These are phyloP conservation scores for Salix exigua DNA, from an alignment of 345 rosid genomes.

Conservation along the genomic window DNA sequence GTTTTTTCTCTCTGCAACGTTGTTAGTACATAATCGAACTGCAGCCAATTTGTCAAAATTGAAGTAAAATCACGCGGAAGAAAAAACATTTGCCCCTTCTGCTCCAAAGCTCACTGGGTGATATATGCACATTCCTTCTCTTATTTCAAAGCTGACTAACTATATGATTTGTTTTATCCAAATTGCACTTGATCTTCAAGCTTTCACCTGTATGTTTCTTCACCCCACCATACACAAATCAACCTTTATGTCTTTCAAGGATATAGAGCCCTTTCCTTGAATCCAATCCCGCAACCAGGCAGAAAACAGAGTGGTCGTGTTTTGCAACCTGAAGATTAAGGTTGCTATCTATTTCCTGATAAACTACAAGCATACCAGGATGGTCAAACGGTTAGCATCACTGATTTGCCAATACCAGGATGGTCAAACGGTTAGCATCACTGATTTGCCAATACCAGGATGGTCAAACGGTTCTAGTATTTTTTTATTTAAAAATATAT, in stretches of 20 bases:
- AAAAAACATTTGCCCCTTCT: slow-evolving; percentile 51
- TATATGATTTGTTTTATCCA: slow-evolving; percentile 8
- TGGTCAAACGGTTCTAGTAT: no score
- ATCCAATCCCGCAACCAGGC: slow-evolving; percentile 3
- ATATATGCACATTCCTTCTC: slow-evolving; percentile 48
- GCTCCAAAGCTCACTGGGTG: slow-evolving; percentile 78
- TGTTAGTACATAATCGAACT: no score
- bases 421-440: slow-evolving; percentile 28
- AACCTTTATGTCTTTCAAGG: slow-evolving; percentile 28
- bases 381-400: slow-evolving; percentile 49
- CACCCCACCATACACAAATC: neutral
- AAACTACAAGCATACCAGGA: slow-evolving; percentile 63
- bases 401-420: neutral
- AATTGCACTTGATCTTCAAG: neutral
- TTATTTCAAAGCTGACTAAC: slow-evolving; percentile 53
- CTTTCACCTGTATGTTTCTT: neutral
- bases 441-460: neutral
- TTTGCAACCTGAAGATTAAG: slow-evolving; percentile 31
- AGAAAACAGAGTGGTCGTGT: slow-evolving; percentile 39
- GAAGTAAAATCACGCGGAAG: no score
- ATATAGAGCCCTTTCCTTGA: slow-evolving; percentile 32
- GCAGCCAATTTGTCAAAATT: no score
- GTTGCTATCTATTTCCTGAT: slow-evolving; percentile 28
- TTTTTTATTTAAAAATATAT: no score
- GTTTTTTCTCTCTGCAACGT: no score